Evolutionary conservation across 345 rosid species (phyloP).

Genomic region (Gossypium sturtianum): DNA sequence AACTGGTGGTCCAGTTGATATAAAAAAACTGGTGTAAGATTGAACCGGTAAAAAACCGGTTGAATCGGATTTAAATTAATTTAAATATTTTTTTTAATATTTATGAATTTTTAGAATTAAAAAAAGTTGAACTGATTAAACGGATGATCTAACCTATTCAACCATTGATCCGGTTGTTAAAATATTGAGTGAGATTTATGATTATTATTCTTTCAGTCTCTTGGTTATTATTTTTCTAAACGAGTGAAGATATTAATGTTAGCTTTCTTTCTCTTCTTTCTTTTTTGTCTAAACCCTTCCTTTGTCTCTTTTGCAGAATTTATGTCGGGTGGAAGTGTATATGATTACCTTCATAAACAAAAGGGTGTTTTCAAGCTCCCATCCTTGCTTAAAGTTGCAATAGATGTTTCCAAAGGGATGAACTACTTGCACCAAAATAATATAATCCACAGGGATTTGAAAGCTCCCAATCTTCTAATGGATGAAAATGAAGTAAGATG

Average conservation of each 20-base stretch:
- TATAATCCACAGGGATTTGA: slow-evolving; percentile 94
- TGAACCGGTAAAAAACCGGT: no score
- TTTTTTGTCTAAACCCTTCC: not conserved
- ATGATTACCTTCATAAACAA: slow-evolving; percentile 94
- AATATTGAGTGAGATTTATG: not conserved
- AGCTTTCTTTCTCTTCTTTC: not conserved
- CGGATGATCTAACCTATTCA: no score
- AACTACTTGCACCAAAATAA: slow-evolving; percentile 90
- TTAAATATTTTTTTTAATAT: no score
- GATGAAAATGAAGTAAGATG: slow-evolving; percentile 91
- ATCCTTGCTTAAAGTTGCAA: slow-evolving; percentile 73
- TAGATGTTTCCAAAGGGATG: slow-evolving; percentile 98
- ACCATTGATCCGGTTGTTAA: no score
- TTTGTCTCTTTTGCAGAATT: slow-evolving; percentile 39
- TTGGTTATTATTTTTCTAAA: not conserved
- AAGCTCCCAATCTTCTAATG: slow-evolving; percentile 93
- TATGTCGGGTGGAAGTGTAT: slow-evolving; percentile 97
- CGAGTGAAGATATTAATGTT: not conserved
- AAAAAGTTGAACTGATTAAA: no score
- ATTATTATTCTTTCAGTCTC: not conserved
- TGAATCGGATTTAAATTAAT: no score
- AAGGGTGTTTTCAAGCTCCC: slow-evolving; percentile 91
- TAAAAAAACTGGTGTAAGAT: no score
- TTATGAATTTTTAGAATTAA: no score
- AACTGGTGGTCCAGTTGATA: no score